Percentiles rank a stretch among this genome's conserved stretches.
Evolutionary conservation across 2,329 filamentous ascomycete genomes (phyloP).

Genomic region (Stenocarpella maydis): DNA sequence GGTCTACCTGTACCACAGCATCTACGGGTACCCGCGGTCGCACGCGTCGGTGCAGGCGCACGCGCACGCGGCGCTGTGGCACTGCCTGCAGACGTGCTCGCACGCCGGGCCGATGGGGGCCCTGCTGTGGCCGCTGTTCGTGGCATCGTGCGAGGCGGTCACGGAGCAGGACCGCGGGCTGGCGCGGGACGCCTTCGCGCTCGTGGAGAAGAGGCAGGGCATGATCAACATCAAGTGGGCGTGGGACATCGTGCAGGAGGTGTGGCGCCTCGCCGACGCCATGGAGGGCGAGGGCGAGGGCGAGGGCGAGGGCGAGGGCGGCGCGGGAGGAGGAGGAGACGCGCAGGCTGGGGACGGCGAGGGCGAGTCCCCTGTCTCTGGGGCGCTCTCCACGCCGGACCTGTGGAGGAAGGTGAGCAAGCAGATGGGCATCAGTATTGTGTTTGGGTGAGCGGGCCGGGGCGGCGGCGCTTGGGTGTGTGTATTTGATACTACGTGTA

Average conservation of each 20-base stretch:
- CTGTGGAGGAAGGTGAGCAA: constrained; percentile 65
- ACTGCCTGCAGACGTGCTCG: constrained; percentile 63
- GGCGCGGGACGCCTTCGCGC: constrained; percentile 60
- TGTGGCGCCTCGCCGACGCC: constrained; percentile 64
- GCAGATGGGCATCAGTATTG: constrained; percentile 66
- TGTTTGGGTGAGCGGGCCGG: constrained; percentile 58
- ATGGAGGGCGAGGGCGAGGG: constrained; percentile 35
- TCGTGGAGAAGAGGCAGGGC: constrained; percentile 64
- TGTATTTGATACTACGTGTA: constrained; percentile 18
- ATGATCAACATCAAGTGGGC: constrained; percentile 72
- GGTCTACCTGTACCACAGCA: constrained; percentile 65
- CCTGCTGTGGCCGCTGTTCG: constrained; percentile 71
- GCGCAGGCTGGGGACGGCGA: neutral
- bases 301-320: neutral
- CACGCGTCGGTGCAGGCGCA: constrained; percentile 63
- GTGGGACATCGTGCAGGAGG: constrained; percentile 67
- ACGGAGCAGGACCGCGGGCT: constrained; percentile 57
- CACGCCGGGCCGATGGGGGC: constrained; percentile 69
- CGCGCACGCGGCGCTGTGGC: constrained; percentile 56
- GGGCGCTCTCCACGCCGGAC: constrained; percentile 43
- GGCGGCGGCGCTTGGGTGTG: neutral
- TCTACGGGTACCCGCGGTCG: constrained; percentile 56
- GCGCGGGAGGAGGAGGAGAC: constrained; percentile 9
- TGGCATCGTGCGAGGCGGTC: constrained; percentile 67
- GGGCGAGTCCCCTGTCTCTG: neutral